Conservation (phyloP, 2,329 filamentous ascomycete genomes). For the Neurospora crassa region DNA sequence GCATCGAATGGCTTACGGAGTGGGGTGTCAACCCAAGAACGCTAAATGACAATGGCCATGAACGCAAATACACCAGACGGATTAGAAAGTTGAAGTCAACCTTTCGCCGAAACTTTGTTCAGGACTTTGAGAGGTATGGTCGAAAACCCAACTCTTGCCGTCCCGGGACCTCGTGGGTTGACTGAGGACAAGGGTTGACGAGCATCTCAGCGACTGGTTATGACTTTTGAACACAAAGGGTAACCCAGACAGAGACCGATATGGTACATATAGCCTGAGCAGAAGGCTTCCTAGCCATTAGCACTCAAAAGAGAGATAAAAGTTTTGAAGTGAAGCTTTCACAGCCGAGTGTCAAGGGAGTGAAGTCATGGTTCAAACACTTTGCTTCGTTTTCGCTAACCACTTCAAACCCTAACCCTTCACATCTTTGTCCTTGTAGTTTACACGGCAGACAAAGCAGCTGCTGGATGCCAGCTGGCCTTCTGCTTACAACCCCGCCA, state of each 20-base stretch:
- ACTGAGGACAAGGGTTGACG: too few species aligned
- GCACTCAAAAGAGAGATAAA: not conserved
- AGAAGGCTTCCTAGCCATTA: not conserved
- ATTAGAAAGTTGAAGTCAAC: too few species aligned
- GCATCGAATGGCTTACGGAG: too few species aligned
- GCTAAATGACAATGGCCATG: too few species aligned
- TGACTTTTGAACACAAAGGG: too few species aligned
- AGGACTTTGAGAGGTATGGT: too few species aligned
- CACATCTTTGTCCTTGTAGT: not conserved
- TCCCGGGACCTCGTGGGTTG: too few species aligned
- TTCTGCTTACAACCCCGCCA: not conserved
- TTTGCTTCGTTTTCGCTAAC: not conserved
- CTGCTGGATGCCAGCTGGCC: not conserved
- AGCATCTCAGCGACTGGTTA: too few species aligned
- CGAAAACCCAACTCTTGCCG: too few species aligned
- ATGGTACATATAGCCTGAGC: not conserved
- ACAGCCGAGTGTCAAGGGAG: not conserved
- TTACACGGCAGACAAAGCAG: not conserved
- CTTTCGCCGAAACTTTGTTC: too few species aligned
- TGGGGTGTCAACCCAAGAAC: too few species aligned
- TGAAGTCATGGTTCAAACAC: not conserved
- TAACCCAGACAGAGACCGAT: not conserved
- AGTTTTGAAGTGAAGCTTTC: not conserved
- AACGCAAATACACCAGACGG: too few species aligned
- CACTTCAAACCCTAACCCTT: not conserved